These are phyloP conservation scores for Termitomyces sp. DNA, from an alignment of 768 basidiomycete genomes.

Conservation along the genomic window DNA sequence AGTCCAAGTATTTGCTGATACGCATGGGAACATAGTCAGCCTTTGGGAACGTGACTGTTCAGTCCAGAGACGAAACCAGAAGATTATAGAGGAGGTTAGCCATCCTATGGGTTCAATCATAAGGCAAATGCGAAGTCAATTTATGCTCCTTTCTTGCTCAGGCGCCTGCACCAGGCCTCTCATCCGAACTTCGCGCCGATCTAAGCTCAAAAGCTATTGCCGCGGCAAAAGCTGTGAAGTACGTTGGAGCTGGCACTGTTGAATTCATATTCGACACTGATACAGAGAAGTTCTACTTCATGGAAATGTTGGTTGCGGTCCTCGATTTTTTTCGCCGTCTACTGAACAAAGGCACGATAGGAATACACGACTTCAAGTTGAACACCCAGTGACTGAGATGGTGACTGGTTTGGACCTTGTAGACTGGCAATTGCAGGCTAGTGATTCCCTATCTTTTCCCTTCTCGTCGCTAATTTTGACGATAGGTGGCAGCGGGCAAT, in stretches of 20 bases:
- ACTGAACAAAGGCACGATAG: slow-evolving; percentile 29
- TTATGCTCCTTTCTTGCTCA: slow-evolving; percentile 25
- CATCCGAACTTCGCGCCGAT: slow-evolving; percentile 73
- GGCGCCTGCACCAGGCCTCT: slow-evolving; percentile 90
- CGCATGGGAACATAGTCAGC: slow-evolving; percentile 75
- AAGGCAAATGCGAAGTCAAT: neutral
- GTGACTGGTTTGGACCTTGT: slow-evolving; percentile 92
- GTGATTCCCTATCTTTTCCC: neutral
- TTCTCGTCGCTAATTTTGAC: neutral
- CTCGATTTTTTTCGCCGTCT: neutral
- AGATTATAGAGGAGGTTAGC: slow-evolving; percentile 86
- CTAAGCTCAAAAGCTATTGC: slow-evolving; percentile 85
- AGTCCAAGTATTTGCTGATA: slow-evolving; percentile 93
- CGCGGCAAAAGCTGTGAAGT: slow-evolving; percentile 89
- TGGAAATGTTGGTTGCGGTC: slow-evolving; percentile 74
- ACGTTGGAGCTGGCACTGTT: slow-evolving; percentile 91
- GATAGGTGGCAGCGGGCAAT: slow-evolving; percentile 84
- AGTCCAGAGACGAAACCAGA: slow-evolving; percentile 90
- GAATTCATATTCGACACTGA: slow-evolving; percentile 97
- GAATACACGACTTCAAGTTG: slow-evolving; percentile 85
- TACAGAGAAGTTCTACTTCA: slow-evolving; percentile 84
- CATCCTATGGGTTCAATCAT: neutral
- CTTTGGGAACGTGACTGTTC: slow-evolving; percentile 96
- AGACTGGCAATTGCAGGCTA: slow-evolving; percentile 89
- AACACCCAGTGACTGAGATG: slow-evolving; percentile 95